Conservation (phyloP, 306 rosid genomes). For the Trifolium pratense region DNA sequence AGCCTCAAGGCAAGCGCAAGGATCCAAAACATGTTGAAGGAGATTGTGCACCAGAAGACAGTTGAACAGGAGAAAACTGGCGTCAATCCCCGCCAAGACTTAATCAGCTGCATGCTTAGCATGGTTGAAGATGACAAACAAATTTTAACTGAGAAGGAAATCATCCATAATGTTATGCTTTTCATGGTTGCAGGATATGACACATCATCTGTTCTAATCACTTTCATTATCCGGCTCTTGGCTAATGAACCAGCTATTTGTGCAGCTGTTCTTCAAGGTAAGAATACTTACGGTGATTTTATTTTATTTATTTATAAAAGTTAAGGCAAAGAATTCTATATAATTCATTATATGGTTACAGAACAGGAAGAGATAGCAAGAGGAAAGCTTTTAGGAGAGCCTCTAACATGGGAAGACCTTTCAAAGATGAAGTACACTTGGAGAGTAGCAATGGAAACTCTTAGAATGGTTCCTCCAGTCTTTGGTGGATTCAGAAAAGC, state of each 20-base stretch:
- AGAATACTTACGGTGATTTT: background rate
- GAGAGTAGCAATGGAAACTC: conserved; percentile 76
- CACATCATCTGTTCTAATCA: conserved; percentile 64
- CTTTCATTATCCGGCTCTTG: conserved; percentile 60
- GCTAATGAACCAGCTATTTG: conserved; percentile 58
- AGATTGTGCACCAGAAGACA: conserved; percentile 55
- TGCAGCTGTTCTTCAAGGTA: conserved; percentile 76
- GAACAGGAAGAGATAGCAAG: conserved; percentile 73
- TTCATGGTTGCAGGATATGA: conserved; percentile 83
- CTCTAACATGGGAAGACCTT: conserved; percentile 79
- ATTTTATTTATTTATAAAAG: background rate
- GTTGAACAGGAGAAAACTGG: conserved; percentile 44
- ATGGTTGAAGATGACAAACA: conserved; percentile 46
- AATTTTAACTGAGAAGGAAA: conserved; percentile 61
- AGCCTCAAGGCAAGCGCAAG: conserved; percentile 64
- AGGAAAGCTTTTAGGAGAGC: conserved; percentile 58
- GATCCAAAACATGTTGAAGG: conserved; percentile 54
- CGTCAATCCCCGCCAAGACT: conserved; percentile 56
- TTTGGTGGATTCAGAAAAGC: conserved; percentile 68
- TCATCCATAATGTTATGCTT: conserved; percentile 60
- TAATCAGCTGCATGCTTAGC: conserved; percentile 68
- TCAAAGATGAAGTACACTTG: conserved; percentile 87
- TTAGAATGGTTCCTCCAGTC: conserved; percentile 69
- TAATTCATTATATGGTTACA: conserved; percentile 42
- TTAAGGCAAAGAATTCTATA: background rate